A percentile compares a stretch with the other conserved stretches of the same genome.
phyloP scores from a whole-genome alignment of 2,329 filamentous ascomycete genomes.

The Fonsecaea erecta region DNA sequence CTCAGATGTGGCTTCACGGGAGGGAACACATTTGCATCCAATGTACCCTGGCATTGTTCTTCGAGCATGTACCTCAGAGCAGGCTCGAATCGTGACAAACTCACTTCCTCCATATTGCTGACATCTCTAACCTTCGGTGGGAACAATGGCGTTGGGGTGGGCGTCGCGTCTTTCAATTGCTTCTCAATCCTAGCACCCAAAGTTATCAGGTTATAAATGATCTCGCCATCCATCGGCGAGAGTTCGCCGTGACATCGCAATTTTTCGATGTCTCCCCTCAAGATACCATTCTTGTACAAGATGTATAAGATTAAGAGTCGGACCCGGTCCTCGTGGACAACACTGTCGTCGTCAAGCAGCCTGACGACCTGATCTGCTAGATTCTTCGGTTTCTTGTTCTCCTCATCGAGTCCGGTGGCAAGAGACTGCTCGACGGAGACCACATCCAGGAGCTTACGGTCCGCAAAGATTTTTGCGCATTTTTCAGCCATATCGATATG shows the following conservation, averaged over 20 bases:
- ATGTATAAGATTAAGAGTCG: conserved; percentile 85
- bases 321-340: conserved; percentile 74
- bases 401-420: conserved; percentile 90
- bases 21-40: conserved; percentile 71
- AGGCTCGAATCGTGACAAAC: conserved; percentile 85
- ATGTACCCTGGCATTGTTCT: conserved; percentile 66
- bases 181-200: conserved; percentile 76
- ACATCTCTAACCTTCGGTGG: conserved; percentile 49
- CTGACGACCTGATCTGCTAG: conserved; percentile 82
- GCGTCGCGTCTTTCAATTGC: conserved; percentile 76
- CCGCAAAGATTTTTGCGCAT: conserved; percentile 91
- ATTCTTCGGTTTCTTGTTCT: conserved; percentile 88
- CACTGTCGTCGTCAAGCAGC: conserved; percentile 81
- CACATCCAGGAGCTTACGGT: conserved; percentile 81
- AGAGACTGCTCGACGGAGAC: conserved; percentile 88
- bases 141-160: conserved; percentile 70
- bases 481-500: conserved; percentile 97
- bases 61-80: conserved; percentile 83
- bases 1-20: conserved; percentile 71
- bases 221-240: conserved; percentile 71
- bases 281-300: conserved; percentile 82
- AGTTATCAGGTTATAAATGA: conserved; percentile 75
- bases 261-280: conserved; percentile 81
- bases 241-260: conserved; percentile 82
- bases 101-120: conserved; percentile 68